These are phyloP conservation scores for Mycosarcoma maydis DNA, from an alignment of 1,284 basidiomycete genomes.

Conservation along the genomic window DNA sequence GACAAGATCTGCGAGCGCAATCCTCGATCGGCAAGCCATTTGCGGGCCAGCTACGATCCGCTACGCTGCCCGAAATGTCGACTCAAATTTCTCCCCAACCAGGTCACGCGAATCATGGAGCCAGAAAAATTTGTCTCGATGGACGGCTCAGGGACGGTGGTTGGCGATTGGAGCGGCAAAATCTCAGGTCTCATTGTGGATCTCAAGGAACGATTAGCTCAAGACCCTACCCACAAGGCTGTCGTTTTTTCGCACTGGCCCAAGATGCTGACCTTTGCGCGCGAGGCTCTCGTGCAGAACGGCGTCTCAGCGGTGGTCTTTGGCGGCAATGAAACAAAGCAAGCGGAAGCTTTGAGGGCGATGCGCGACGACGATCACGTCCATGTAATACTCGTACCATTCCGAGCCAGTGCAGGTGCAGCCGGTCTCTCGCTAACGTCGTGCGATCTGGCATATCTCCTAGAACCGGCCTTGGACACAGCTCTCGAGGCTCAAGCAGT, in stretches of 20 bases:
- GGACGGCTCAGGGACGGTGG: slow-evolving; percentile 12
- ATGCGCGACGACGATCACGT: slow-evolving; percentile 46
- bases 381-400: slow-evolving; percentile 44
- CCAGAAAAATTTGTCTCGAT: slow-evolving; percentile 17
- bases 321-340: slow-evolving; percentile 25
- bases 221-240: slow-evolving; percentile 43
- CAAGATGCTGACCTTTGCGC: slow-evolving; percentile 43
- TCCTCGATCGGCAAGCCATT: not conserved
- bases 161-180: slow-evolving; percentile 51
- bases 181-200: slow-evolving; percentile 50
- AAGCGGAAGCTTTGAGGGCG: slow-evolving; percentile 40
- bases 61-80: slow-evolving; percentile 39
- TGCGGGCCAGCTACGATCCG: not conserved
- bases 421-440: slow-evolving; percentile 52
- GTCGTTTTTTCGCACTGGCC: slow-evolving; percentile 55
- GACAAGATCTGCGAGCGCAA: slow-evolving; percentile 28
- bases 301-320: slow-evolving; percentile 37
- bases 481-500: slow-evolving; percentile 49
- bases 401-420: slow-evolving; percentile 50
- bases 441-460: slow-evolving; percentile 46
- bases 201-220: slow-evolving; percentile 18
- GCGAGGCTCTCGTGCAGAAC: slow-evolving; percentile 41
- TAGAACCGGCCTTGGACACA: slow-evolving; percentile 50
- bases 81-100: slow-evolving; percentile 14
- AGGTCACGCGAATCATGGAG: slow-evolving; percentile 43